A percentile compares a stretch with the other conserved stretches of the same genome.
Conservation (phyloP, 208 protist species). For the Trypanosoma platydactyli region DNA sequence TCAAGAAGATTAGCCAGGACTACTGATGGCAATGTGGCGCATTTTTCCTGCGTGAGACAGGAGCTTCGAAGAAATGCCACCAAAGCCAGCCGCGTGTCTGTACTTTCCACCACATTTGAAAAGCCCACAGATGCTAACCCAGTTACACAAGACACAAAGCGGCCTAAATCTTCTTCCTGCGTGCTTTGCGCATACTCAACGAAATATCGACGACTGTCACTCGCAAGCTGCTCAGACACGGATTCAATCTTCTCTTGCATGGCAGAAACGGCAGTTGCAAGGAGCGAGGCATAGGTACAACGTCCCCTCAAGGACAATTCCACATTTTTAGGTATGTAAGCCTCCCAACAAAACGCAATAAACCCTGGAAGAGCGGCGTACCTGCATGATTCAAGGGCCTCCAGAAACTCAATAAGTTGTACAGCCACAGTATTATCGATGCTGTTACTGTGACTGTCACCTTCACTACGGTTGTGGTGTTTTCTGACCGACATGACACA, state of each 20-base stretch:
- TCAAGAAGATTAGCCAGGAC: conserved; percentile 3
- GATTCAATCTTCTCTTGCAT: conserved; percentile 12
- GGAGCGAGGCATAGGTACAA: conserved; percentile 27
- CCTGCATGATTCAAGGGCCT: conserved; percentile 27
- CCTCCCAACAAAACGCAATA: conserved; percentile 22
- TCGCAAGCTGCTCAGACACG: not conserved
- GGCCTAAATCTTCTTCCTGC: conserved; percentile 17
- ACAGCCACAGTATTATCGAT: not conserved
- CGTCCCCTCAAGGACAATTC: conserved; percentile 4
- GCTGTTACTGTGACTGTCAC: not conserved
- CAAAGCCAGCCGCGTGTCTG: not conserved
- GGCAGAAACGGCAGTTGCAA: conserved; percentile 31
- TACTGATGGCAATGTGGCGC: conserved; percentile 2
- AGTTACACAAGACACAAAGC: conserved; percentile 33
- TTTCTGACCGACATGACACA: not conserved
- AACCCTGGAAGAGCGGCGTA: conserved; percentile 32
- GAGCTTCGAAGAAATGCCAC: conserved; percentile 10
- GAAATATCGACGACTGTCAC: conserved; percentile 24
- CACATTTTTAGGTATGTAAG: conserved; percentile 1
- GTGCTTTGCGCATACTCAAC: conserved; percentile 16
- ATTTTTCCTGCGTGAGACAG: not conserved
- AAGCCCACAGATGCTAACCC: conserved; percentile 28
- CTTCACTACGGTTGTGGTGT: not conserved
- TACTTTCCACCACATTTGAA: not conserved
- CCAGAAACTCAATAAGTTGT: conserved; percentile 19